These are phyloP conservation scores for Echinosophora koreensis DNA, from an alignment of 306 rosid species.

Conservation along the genomic window DNA sequence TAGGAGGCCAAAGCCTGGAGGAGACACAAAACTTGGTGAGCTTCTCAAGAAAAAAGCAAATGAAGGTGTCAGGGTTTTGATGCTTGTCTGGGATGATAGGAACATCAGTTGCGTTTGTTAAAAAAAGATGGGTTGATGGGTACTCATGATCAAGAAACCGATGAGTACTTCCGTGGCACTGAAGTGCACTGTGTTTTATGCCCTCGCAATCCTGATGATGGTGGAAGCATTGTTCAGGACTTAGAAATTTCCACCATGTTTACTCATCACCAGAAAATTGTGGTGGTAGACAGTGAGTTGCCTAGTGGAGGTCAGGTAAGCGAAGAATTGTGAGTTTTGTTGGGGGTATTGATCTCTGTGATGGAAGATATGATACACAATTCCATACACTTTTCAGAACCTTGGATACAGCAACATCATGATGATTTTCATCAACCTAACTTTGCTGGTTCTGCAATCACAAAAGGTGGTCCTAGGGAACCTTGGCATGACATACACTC, in stretches of 20 bases:
- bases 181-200: slow-evolving; percentile 73
- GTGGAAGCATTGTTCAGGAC: slow-evolving; percentile 65
- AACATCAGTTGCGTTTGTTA: slow-evolving; percentile 61
- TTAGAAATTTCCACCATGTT: slow-evolving; percentile 63
- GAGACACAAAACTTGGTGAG: slow-evolving; percentile 60
- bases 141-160: slow-evolving; percentile 76
- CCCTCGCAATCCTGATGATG: slow-evolving; percentile 75
- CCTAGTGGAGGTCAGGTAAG: slow-evolving; percentile 53
- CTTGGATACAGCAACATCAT: slow-evolving; percentile 64
- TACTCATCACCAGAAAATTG: slow-evolving; percentile 78
- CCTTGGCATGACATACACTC: slow-evolving; percentile 83
- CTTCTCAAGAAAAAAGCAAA: slow-evolving; percentile 72
- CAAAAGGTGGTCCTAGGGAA: slow-evolving; percentile 74
- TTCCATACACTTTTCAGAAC: slow-evolving; percentile 79
- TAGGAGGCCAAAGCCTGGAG: slow-evolving; percentile 72
- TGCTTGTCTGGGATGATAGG: slow-evolving; percentile 88
- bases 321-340: slow-evolving; percentile 72
- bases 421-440: slow-evolving; percentile 77
- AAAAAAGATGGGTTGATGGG: slow-evolving; percentile 76
- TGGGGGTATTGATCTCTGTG: slow-evolving; percentile 77
- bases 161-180: slow-evolving; percentile 47
- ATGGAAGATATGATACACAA: slow-evolving; percentile 73
- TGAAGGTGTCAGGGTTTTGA: slow-evolving; percentile 70
- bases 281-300: slow-evolving; percentile 66
- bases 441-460: slow-evolving; percentile 58